Percentiles rank a stretch among this genome's conserved stretches.
These are phyloP conservation scores for Globisporangium polare DNA, from an alignment of 352 stramenopile species.

Conservation along the genomic window DNA sequence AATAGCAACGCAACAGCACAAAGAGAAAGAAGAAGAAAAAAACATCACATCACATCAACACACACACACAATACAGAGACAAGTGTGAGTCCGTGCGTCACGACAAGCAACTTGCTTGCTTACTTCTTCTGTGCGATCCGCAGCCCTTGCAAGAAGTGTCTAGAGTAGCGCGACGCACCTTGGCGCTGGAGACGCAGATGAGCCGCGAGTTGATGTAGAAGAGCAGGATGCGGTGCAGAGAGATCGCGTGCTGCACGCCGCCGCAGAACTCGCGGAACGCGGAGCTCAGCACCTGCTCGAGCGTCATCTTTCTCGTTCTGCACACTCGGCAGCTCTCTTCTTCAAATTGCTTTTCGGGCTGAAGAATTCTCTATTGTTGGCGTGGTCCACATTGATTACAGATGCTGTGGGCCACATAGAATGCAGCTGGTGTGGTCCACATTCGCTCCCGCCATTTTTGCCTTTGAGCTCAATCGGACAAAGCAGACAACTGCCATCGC, in stretches of 20 bases:
- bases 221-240: slow-evolving; percentile 79
- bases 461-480: neutral
- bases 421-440: neutral
- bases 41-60: neutral
- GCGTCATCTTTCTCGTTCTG: slow-evolving; percentile 9
- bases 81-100: neutral
- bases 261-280: slow-evolving; percentile 82
- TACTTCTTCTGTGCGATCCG: neutral
- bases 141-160: neutral
- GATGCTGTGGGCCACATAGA: neutral
- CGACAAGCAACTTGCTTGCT: neutral
- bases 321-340: too few relatives aligned
- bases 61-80: neutral
- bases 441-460: neutral
- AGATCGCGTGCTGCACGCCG: slow-evolving; percentile 83
- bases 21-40: too few relatives aligned
- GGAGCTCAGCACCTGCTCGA: slow-evolving; percentile 50
- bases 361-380: too few relatives aligned
- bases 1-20: too few relatives aligned
- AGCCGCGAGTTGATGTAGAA: slow-evolving; percentile 85
- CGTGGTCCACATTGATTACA: neutral
- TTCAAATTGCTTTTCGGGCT: neutral
- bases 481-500: neutral
- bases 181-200: slow-evolving; percentile 81
- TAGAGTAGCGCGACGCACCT: slow-evolving; percentile 26